phyloP scores from a whole-genome alignment of 768 basidiomycete genomes.

The Grammothele lineata region DNA sequence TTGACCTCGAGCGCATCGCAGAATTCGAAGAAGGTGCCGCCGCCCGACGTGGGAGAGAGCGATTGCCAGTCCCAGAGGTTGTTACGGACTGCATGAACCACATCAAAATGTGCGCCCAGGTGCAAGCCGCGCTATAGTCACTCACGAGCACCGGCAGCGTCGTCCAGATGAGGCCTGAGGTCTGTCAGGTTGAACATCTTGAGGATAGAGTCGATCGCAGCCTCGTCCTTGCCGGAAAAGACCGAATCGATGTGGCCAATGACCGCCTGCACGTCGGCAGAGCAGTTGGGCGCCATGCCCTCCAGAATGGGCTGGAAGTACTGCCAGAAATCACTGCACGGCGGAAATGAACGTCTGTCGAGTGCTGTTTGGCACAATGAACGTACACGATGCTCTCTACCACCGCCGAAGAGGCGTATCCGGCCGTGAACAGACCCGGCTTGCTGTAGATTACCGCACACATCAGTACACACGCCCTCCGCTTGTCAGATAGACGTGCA shows the following conservation, averaged over 20 bases:
- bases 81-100: slow-evolving; percentile 31
- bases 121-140: too few relatives aligned
- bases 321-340: slow-evolving; percentile 52
- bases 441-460: slow-evolving; percentile 37
- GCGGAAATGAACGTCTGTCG: too few relatives aligned
- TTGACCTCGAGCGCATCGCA: slow-evolving; percentile 69
- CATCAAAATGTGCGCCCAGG: too few relatives aligned
- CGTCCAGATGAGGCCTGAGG: slow-evolving; percentile 49
- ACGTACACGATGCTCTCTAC: slow-evolving; percentile 52
- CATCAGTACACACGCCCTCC: not conserved
- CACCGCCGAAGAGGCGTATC: slow-evolving; percentile 65
- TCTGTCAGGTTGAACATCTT: slow-evolving; percentile 54
- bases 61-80: slow-evolving; percentile 68
- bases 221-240: slow-evolving; percentile 39
- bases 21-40: slow-evolving; percentile 50
- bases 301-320: slow-evolving; percentile 71
- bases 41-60: slow-evolving; percentile 48
- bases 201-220: slow-evolving; percentile 52
- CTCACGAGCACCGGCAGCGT: slow-evolving; percentile 56
- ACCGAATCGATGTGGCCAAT: slow-evolving; percentile 58
- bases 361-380: too few relatives aligned
- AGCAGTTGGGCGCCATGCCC: slow-evolving; percentile 70
- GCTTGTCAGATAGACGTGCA: not conserved
- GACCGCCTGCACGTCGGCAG: slow-evolving; percentile 63
- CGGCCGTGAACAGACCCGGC: slow-evolving; percentile 55